Base-by-base conservation (phyloP, 805 yeast genomes). In the Suhomyces canberraensis region DNA sequence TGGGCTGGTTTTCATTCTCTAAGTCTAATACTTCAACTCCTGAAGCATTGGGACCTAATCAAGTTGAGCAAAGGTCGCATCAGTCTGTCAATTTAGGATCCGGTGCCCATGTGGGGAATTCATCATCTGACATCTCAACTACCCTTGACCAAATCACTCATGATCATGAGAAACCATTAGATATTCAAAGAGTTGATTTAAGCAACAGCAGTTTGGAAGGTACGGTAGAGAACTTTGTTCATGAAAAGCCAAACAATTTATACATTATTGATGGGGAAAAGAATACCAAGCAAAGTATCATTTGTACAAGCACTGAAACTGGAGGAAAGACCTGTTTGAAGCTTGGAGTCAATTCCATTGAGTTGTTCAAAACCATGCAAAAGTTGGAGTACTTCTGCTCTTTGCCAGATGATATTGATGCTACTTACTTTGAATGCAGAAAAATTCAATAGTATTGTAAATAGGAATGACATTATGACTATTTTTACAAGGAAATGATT, bases 391-490 rank as follows among this genome's bases (percentile, higher is more conserved):
- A 69, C 50, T 73, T 71, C 45, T 73, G 78, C 45, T 69, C 76
- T 1, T 60, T 73, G 26, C 75, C 78, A 4, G 66, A 69, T 29
- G 72, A 72, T 25, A 58, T 73, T 17, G 64, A 62, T 37, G 74
- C 75, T 24, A 73, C 77, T 1, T 72, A 73, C 43, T 73, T 73
- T 46, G 78, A 73, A 46, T 73, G 78, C 56, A 57, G 77, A 42
- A 69, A 68, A 43, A 71, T 61, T 30, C 41, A 28, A 25, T 36
- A 33, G 35, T 9, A 5, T 20, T 20, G n/a, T 20, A 20, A 9
- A 9, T 20, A 9, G 22, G 8, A 20, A 9, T 20, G 22, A 7
- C 22, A 20, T 20, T n/a, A n/a, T n/a, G n/a, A n/a, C n/a, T n/a
- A n/a, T n/a, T n/a, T n/a, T n/a, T n/a, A n/a, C n/a, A n/a, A n/a